phyloP scores from a whole-genome alignment of 352 stramenopile species.

The Stramenopiles sp. region DNA sequence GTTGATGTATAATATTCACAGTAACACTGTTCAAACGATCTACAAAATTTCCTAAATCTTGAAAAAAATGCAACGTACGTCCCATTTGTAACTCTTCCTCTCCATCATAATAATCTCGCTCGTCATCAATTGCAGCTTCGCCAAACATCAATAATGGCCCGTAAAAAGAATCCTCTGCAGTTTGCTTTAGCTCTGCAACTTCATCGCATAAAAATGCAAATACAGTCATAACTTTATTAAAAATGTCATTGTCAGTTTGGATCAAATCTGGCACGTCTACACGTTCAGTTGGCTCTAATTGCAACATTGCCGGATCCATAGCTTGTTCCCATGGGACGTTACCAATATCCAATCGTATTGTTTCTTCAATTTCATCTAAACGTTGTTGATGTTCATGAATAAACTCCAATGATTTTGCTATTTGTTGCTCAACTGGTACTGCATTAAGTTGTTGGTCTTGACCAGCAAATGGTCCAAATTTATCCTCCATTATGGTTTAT shows the following conservation, averaged over 20 bases:
- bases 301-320: slow-evolving; percentile 52
- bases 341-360: too few relatives aligned
- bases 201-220: slow-evolving; percentile 66
- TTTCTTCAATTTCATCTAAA: too few relatives aligned
- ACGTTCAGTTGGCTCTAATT: slow-evolving; percentile 48
- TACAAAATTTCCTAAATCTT: slow-evolving; percentile 67
- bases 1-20: slow-evolving; percentile 67
- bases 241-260: slow-evolving; percentile 60
- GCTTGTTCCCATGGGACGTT: too few relatives aligned
- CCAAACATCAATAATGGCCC: slow-evolving; percentile 64
- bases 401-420: too few relatives aligned
- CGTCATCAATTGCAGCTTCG: slow-evolving; percentile 39
- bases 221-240: slow-evolving; percentile 65
- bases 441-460: too few relatives aligned
- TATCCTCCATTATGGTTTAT: too few relatives aligned
- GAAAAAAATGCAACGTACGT: slow-evolving; percentile 58
- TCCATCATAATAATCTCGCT: slow-evolving; percentile 38
- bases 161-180: slow-evolving; percentile 64
- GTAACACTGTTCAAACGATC: slow-evolving; percentile 58
- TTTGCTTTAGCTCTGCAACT: slow-evolving; percentile 62
- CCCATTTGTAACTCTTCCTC: slow-evolving; percentile 56
- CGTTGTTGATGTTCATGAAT: too few relatives aligned
- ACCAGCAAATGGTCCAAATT: too few relatives aligned
- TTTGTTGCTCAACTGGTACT: too few relatives aligned
- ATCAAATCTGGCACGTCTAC: slow-evolving; percentile 62